These are phyloP conservation scores for Colletotrichum destructivum DNA, from an alignment of 2,329 filamentous ascomycete genomes.

Conservation along the genomic window DNA sequence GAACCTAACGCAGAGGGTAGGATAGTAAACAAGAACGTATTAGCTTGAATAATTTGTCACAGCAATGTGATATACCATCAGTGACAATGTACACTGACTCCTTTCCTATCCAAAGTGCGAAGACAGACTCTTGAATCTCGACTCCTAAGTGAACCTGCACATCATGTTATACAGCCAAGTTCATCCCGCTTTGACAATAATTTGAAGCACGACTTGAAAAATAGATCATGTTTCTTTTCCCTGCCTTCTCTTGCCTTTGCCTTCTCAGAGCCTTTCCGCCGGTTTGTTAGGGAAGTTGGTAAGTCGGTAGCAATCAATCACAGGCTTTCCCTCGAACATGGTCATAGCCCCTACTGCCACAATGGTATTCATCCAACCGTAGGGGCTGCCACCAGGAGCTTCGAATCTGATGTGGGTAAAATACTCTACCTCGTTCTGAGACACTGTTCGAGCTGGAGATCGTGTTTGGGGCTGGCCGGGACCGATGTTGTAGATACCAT, in stretches of 20 bases:
- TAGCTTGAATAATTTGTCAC: too few relatives aligned
- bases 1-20: too few relatives aligned
- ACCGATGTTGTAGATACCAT: slow-evolving; percentile 38
- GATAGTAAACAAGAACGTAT: too few relatives aligned
- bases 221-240: too few relatives aligned
- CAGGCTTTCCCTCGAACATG: slow-evolving; percentile 43
- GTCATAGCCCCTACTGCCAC: slow-evolving; percentile 45
- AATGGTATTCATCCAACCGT: slow-evolving; percentile 45
- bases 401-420: slow-evolving; percentile 46
- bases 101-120: too few relatives aligned
- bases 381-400: slow-evolving; percentile 42
- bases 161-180: too few relatives aligned
- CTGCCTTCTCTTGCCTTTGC: background rate
- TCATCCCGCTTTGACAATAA: too few relatives aligned
- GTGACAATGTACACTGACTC: too few relatives aligned
- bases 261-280: slow-evolving; percentile 34
- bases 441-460: slow-evolving; percentile 13
- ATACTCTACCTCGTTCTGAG: slow-evolving; percentile 45
- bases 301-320: slow-evolving; percentile 46
- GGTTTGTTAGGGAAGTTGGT: slow-evolving; percentile 44
- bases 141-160: too few relatives aligned
- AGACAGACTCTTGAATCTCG: too few relatives aligned
- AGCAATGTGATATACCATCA: too few relatives aligned
- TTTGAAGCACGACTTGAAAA: too few relatives aligned
- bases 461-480: slow-evolving; percentile 1